phyloP scores from a whole-genome alignment of 169 alveolate genomes.

The Ichthyophthirius multifiliis region DNA sequence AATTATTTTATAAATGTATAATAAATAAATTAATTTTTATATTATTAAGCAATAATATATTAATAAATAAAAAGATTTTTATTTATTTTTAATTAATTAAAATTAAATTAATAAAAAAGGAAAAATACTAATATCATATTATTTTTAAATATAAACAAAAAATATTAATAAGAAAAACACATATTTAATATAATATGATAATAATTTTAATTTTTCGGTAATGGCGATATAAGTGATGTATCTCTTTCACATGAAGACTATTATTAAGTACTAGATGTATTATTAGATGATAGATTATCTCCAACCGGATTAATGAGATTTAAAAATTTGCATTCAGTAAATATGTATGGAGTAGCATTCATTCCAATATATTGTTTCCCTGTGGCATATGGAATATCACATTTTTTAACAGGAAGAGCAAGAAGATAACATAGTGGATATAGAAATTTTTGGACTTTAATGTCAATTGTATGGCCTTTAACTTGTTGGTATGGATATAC shows the following conservation, averaged over 20 bases:
- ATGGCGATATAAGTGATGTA: conserved; percentile 8
- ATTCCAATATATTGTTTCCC: conserved; percentile 15
- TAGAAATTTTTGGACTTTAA: conserved; percentile 7
- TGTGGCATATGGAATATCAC: not conserved
- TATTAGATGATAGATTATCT: conserved; percentile 8
- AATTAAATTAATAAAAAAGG: no score
- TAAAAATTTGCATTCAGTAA: conserved; percentile 9
- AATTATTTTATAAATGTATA: no score
- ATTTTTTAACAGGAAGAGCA: not conserved
- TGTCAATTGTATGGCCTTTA: conserved; percentile 1
- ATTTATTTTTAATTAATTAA: no score
- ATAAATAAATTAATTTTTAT: no score
- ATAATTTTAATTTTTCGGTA: conserved; percentile 9
- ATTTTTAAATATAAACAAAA: no score
- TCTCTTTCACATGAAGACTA: conserved; percentile 15
- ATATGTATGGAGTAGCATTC: not conserved
- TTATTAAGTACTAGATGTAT: not conserved
- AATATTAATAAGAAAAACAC: no score
- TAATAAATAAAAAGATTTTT: no score
- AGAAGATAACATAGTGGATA: conserved; percentile 22
- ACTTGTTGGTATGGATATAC: conserved; percentile 19
- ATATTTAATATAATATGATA: no score
- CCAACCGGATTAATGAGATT: conserved; percentile 3
- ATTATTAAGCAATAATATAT: no score
- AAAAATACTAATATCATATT: no score